Percentiles rank a stretch among this genome's conserved stretches.
Evolutionary conservation across 495 filamentous ascomycete species (phyloP).

Genomic region (Aspergillus bridgeri): DNA sequence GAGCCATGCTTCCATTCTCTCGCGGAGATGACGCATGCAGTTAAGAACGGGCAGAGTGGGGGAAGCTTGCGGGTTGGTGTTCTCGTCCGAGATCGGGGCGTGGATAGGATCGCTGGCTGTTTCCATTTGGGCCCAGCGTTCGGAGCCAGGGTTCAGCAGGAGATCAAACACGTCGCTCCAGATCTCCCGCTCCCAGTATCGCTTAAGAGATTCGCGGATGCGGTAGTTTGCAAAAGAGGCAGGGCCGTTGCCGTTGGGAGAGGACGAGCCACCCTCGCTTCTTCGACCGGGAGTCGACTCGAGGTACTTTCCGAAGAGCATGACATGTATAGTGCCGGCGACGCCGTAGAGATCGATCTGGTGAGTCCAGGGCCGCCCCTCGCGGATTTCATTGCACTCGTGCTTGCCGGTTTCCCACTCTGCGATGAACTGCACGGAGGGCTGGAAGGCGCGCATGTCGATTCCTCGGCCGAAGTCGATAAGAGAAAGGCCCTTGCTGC

Average conservation of each 20-base stretch:
- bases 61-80: neutral
- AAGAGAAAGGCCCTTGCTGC: slow-evolving; percentile 70
- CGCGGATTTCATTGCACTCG: slow-evolving; percentile 93
- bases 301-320: slow-evolving; percentile 93
- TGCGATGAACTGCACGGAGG: slow-evolving; percentile 81
- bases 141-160: slow-evolving; percentile 70
- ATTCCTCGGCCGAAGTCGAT: slow-evolving; percentile 96
- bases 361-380: slow-evolving; percentile 89
- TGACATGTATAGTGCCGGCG: slow-evolving; percentile 76
- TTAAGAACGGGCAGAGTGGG: slow-evolving; percentile 60
- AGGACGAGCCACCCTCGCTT: slow-evolving; percentile 12
- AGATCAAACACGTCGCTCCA: slow-evolving; percentile 84
- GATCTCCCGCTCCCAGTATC: slow-evolving; percentile 93
- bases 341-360: slow-evolving; percentile 94
- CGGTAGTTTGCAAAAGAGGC: slow-evolving; percentile 46
- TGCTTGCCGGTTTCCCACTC: slow-evolving; percentile 84
- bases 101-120: slow-evolving; percentile 47
- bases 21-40: slow-evolving; percentile 61
- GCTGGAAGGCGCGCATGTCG: slow-evolving; percentile 80
- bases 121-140: slow-evolving; percentile 50
- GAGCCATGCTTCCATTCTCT: slow-evolving; percentile 83
- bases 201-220: slow-evolving; percentile 73
- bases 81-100: slow-evolving; percentile 2
- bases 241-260: slow-evolving; percentile 29
- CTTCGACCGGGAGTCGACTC: slow-evolving; percentile 62